Percentiles rank a stretch among this genome's conserved stretches.
phyloP scores from a whole-genome alignment of 2,329 filamentous ascomycete species.

The Verticillium albo-atrum region DNA sequence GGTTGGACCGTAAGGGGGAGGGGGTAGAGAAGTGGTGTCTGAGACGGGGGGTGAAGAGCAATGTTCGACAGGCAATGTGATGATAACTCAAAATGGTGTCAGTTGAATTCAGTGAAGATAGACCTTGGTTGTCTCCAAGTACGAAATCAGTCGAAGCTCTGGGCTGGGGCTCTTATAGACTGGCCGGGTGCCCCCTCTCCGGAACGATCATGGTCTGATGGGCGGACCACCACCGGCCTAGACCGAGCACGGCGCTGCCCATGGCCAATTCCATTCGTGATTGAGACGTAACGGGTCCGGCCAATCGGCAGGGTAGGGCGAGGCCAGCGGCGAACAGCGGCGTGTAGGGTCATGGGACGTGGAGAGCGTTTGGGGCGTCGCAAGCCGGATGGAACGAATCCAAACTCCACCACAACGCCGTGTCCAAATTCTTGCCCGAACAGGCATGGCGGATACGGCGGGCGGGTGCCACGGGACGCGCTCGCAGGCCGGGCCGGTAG shows the following conservation, averaged over 20 bases:
- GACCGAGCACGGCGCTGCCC: neutral
- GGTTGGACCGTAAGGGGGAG: neutral
- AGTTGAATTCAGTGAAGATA: neutral
- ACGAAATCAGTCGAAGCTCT: neutral
- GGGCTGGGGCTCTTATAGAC: neutral
- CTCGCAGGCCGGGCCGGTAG: neutral
- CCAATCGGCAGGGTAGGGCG: neutral
- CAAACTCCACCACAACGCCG: neutral
- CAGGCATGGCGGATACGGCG: neutral
- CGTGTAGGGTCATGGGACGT: neutral
- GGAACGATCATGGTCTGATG: neutral
- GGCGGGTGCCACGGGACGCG: neutral
- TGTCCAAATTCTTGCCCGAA: slow-evolving; percentile 2
- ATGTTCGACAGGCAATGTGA: neutral
- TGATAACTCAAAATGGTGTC: neutral
- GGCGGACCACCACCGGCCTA: neutral
- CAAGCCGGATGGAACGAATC: neutral
- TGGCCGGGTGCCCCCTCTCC: neutral
- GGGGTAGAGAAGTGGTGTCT: neutral
- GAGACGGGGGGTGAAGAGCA: neutral
- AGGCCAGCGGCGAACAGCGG: neutral
- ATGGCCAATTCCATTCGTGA: neutral
- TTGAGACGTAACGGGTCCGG: neutral
- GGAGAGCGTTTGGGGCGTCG: neutral
- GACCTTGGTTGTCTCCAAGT: neutral